Evolutionary conservation across 2,329 filamentous ascomycete genomes (phyloP).

Genomic region (Botrytis fabae): DNA sequence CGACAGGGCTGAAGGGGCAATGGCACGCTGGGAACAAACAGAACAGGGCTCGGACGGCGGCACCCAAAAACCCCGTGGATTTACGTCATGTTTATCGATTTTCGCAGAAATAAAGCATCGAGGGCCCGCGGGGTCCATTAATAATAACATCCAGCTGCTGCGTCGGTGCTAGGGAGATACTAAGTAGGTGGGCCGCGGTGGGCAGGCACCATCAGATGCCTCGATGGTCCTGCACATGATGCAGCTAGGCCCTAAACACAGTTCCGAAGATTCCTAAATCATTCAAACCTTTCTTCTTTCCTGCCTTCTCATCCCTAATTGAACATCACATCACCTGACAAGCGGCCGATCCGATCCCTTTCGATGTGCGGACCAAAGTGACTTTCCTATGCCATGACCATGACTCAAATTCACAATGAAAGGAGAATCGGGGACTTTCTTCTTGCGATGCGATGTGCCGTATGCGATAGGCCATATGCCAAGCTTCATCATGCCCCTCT

Average conservation of each 20-base stretch:
- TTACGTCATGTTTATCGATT: conserved; percentile 3
- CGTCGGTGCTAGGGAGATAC: no score
- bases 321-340: conserved; percentile 8
- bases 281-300: neutral
- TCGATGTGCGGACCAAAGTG: neutral
- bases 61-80: neutral
- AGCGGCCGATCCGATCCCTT: neutral
- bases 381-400: neutral
- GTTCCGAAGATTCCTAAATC: conserved; percentile 3
- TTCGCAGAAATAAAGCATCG: neutral
- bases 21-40: neutral
- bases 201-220: neutral
- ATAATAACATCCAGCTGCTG: neutral
- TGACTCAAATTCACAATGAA: neutral
- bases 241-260: neutral
- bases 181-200: no score
- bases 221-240: neutral
- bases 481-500: conserved; percentile 10
- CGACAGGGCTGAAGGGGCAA: conserved; percentile 9
- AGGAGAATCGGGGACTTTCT: neutral
- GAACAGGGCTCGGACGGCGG: neutral
- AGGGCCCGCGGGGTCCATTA: neutral
- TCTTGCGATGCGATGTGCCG: neutral
- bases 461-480: neutral
- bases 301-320: neutral